These are phyloP conservation scores for Eudorina sp. DNA, from an alignment of 139 green algal species.

Conservation along the genomic window DNA sequence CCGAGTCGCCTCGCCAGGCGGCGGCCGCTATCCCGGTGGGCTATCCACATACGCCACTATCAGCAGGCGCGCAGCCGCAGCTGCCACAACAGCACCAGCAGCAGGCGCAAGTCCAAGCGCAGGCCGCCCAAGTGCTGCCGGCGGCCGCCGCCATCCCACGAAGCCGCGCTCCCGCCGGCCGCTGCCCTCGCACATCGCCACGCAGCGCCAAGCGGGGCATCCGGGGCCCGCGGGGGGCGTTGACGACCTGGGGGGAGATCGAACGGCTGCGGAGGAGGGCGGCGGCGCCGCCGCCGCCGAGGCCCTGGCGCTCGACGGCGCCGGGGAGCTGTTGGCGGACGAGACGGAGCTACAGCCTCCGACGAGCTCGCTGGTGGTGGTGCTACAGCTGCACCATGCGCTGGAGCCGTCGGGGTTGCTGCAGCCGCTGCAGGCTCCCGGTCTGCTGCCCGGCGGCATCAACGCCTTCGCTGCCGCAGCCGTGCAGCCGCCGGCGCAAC, in stretches of 20 bases:
- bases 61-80: neutral
- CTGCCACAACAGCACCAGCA: neutral
- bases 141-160: neutral
- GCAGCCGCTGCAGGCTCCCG: neutral
- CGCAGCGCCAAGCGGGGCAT: neutral
- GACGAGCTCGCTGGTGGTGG: neutral
- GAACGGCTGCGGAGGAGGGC: neutral
- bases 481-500: neutral
- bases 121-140: too few species aligned
- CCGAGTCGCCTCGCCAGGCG: neutral
- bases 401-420: neutral
- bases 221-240: neutral
- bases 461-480: neutral
- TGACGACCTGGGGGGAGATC: neutral
- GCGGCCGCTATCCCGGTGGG: too few species aligned
- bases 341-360: neutral
- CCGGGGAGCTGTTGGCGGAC: constrained; percentile 14
- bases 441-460: neutral
- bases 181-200: constrained; percentile 18
- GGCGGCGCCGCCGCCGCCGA: too few species aligned
- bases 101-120: too few species aligned
- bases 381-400: neutral
- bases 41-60: too few species aligned
- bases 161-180: neutral
- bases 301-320: neutral